Base-by-base conservation (phyloP, 306 rosid species). In the Benincasa hispida region DNA sequence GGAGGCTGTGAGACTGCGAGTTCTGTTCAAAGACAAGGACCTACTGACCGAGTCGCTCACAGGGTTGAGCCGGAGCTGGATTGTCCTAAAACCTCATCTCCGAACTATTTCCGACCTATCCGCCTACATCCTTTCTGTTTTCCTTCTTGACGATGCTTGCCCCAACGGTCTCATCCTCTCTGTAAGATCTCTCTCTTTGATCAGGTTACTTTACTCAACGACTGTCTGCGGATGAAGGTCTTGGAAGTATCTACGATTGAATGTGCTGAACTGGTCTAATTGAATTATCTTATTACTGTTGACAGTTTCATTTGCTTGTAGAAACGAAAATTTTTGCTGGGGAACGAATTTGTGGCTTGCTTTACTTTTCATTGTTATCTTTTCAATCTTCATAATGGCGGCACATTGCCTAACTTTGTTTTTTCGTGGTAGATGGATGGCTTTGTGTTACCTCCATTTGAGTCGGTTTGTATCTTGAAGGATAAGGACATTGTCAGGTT, bases 391-490 rank as follows among this genome's bases (percentile, higher is more conserved):
- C 48, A 5, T 27, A 24, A 45, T 76, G 66, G 45, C 35, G 18
- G 59, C 35, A 61, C 47, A 32, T 51, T 77, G 56, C 42, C 8
- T n/a, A 11, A 7, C 75, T 77, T 63, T 77, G 27, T 25, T 17
- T 54, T 25, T 75, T n/a, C n/a, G 60, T 72, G 61, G 84, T 87
- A 92, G 99, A 92, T 95, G 97, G 98, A 95, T 85, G 96, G 82
- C 51, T 95, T 95, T 83, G 97, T 87, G 76, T 86, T 95, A 32
- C 99, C 99, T 3, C 91, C 93, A 15, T 95, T 92, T 54, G 99
- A 92, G 77, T 92, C 98, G 2, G 87, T 91, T 42, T 76, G 84
- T 81, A 87, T 95, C 83, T 86, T 95, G 82, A 92, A 84, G 92
- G 98, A 95, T 27, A 87, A 81, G 77, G 99, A 92, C 79, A 82